Evolutionary conservation across 768 basidiomycete genomes (phyloP).

Genomic region (Auricularia cornea): DNA sequence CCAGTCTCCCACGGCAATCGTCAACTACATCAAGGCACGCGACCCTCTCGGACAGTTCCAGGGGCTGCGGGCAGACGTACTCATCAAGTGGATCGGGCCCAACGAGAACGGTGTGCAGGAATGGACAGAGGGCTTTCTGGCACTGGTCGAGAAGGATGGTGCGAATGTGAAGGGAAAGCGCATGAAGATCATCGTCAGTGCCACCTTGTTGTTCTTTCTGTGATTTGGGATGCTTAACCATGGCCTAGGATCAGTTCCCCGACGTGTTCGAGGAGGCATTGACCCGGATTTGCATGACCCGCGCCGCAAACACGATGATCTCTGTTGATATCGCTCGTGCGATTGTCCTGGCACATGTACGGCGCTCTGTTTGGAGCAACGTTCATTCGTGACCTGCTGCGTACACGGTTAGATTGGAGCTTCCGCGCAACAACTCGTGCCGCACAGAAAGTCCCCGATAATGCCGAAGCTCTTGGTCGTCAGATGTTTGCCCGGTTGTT

Average conservation of each 20-base stretch:
- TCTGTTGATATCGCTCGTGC: neutral
- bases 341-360: neutral
- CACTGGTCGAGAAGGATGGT: no score
- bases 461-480: slow-evolving; percentile 6
- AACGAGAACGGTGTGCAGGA: no score
- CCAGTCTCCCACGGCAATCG: no score
- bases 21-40: no score
- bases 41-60: no score
- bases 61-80: no score
- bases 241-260: neutral
- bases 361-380: neutral
- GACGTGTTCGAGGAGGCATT: neutral
- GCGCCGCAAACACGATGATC: neutral
- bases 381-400: neutral
- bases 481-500: slow-evolving; percentile 15
- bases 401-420: neutral
- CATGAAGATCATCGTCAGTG: neutral
- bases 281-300: neutral
- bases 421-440: slow-evolving; percentile 12
- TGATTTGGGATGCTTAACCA: neutral
- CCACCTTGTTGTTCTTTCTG: neutral
- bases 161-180: neutral
- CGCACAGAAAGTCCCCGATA: slow-evolving; percentile 13
- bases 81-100: no score
- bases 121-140: no score